These are phyloP conservation scores for Cytauxzoon felis DNA, from an alignment of 169 alveolate genomes.

Conservation along the genomic window DNA sequence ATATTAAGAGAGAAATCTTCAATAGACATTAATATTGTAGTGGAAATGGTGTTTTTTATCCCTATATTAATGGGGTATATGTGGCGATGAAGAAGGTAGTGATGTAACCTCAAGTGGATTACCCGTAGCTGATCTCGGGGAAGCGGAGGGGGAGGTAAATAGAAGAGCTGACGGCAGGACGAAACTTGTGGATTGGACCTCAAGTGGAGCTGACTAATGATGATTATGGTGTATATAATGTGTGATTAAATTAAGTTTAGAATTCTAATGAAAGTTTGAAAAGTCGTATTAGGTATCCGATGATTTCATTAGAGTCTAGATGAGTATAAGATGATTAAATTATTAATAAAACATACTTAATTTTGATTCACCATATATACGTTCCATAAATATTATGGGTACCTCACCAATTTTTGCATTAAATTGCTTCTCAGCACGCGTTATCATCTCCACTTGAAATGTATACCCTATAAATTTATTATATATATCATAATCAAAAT, in stretches of 20 bases:
- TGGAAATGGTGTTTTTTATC: too few species aligned
- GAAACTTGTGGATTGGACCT: background rate
- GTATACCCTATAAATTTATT: slow-evolving; percentile 83
- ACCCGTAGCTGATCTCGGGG: too few species aligned
- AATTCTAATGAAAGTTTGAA: slow-evolving; percentile 19
- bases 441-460: slow-evolving; percentile 95
- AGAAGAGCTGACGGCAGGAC: too few species aligned
- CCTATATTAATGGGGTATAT: too few species aligned
- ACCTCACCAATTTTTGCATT: slow-evolving; percentile 88
- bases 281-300: slow-evolving; percentile 20
- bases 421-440: slow-evolving; percentile 86
- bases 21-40: too few species aligned
- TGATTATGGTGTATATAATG: too few species aligned
- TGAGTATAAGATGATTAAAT: background rate
- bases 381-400: slow-evolving; percentile 94
- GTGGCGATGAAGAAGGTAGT: too few species aligned
- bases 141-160: too few species aligned
- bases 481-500: background rate
- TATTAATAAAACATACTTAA: slow-evolving; percentile 60
- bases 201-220: background rate
- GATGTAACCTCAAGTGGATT: too few species aligned
- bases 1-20: too few species aligned
- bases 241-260: background rate
- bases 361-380: slow-evolving; percentile 94
- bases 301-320: slow-evolving; percentile 27